A percentile compares a stretch with the other conserved stretches of the same genome.
Conservation (phyloP, 768 basidiomycete species). For the Xerocomellus amylosporus region DNA sequence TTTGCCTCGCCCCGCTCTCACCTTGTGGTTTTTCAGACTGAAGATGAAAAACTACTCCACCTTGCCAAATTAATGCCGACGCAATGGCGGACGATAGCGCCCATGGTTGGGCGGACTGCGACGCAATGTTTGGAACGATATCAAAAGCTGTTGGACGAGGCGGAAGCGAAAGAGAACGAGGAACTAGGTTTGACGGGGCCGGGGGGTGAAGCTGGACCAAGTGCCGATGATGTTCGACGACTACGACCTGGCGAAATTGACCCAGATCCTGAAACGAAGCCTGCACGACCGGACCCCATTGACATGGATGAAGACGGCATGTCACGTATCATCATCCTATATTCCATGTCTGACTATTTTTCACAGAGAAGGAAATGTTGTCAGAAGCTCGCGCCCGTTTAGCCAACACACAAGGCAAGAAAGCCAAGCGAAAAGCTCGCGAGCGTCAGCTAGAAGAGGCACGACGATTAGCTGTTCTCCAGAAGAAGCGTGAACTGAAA, state of each 20-base stretch:
- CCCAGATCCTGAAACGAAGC: constrained; percentile 97
- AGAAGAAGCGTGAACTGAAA: constrained; percentile 97
- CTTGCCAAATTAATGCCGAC: constrained; percentile 99
- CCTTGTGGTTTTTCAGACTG: constrained; percentile 53
- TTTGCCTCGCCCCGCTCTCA: neutral
- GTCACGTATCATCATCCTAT: constrained; percentile 19
- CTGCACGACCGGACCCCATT: constrained; percentile 96
- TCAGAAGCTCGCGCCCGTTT: constrained; percentile 97
- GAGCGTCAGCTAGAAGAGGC: constrained; percentile 98
- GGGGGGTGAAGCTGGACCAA: constrained; percentile 71
- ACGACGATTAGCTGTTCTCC: constrained; percentile 86
- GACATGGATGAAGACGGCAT: constrained; percentile 99
- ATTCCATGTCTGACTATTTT: constrained; percentile 1
- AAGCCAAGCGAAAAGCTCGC: constrained; percentile 97
- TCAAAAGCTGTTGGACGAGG: constrained; percentile 96
- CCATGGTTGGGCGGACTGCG: constrained; percentile 96
- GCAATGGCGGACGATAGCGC: constrained; percentile 99
- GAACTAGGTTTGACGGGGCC: constrained; percentile 90
- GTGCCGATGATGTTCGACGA: constrained; percentile 88
- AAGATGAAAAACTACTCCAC: constrained; percentile 97
- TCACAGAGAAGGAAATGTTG: constrained; percentile 96
- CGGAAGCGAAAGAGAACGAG: constrained; percentile 93
- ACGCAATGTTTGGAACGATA: constrained; percentile 98
- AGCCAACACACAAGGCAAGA: constrained; percentile 99
- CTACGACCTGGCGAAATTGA: constrained; percentile 96